A percentile compares a stretch with the other conserved stretches of the same genome.
phyloP scores from a whole-genome alignment of 768 basidiomycete genomes.

The Rhizopogon vulgaris region DNA sequence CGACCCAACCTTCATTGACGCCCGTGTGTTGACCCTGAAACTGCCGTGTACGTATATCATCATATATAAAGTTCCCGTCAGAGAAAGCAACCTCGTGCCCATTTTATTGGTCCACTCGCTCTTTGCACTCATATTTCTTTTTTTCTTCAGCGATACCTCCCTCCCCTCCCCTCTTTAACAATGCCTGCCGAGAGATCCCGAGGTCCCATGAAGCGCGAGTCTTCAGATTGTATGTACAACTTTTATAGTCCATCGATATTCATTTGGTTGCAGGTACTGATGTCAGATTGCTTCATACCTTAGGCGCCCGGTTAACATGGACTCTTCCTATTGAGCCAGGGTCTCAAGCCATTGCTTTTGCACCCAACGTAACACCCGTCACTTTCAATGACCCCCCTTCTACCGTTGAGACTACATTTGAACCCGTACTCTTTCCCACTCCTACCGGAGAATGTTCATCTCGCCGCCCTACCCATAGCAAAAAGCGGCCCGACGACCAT shows the following conservation, averaged over 20 bases:
- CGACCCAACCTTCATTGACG: slow-evolving; percentile 17
- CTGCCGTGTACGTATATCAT: slow-evolving; percentile 28
- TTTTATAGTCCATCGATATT: not conserved
- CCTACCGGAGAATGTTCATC: slow-evolving; percentile 25
- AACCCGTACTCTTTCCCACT: slow-evolving; percentile 57
- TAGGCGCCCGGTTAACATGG: slow-evolving; percentile 43
- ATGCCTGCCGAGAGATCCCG: slow-evolving; percentile 48
- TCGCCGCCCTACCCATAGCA: slow-evolving; percentile 49
- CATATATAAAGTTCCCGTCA: slow-evolving; percentile 24
- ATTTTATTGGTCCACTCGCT: slow-evolving; percentile 13
- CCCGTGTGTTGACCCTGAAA: slow-evolving; percentile 26
- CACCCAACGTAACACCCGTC: slow-evolving; percentile 51
- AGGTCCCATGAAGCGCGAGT: slow-evolving; percentile 27
- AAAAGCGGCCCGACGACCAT: slow-evolving; percentile 69
- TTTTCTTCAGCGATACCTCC: slow-evolving; percentile 21
- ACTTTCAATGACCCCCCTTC: slow-evolving; percentile 46
- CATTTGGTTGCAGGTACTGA: slow-evolving; percentile 5
- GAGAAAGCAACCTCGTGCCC: slow-evolving; percentile 17
- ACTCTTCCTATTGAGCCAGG: slow-evolving; percentile 35
- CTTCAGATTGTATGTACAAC: slow-evolving; percentile 28
- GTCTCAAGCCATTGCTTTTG: slow-evolving; percentile 44
- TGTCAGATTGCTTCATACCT: slow-evolving; percentile 8
- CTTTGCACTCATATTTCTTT: slow-evolving; percentile 8
- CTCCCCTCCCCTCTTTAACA: slow-evolving; percentile 6
- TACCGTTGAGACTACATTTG: slow-evolving; percentile 30